Base-by-base conservation (phyloP, 495 filamentous ascomycete genomes). In the Hypoxylon crocopeplum region DNA sequence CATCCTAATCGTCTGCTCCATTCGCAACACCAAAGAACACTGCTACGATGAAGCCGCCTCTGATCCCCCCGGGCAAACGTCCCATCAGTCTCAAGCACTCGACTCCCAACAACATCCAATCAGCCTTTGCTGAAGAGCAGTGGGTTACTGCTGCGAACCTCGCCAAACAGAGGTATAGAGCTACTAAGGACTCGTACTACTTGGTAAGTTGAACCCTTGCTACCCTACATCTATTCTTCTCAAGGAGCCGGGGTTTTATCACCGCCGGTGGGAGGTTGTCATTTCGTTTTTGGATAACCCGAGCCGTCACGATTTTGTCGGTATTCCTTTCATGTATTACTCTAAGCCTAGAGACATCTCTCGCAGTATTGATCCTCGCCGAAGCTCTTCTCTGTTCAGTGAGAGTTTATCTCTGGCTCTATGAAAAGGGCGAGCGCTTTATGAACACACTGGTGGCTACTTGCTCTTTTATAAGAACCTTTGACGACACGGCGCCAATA, bases 101-200 rank as follows among this genome's bases (percentile, higher is more conserved):
- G 34, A 69, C 75, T 4, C 76, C 78, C 42, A 32, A 71, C 19
- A 68, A 70, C 36, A 62, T 81, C 11, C 66, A 73, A 53, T 67
- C 67, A 5, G 72, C 73, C 19, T 81, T 75, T 33, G 62, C 54
- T 17, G 75, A 78, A 16, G 64, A 73, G 30, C 77, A 77, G 58
- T 81, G 77, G 77, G 40, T 38, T n/a, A 47, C 62, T 1, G 73
- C 73, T 32, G 63, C 75, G 5, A 73, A 71, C 22, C 60, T 80
- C 6, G 78, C 78, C 0, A 69, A 73, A 27, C 73, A 76, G 37
- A 68, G 75, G n/a, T 62, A 68, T 30, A 74, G 69, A 44, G 42
- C 60, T 1, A 65, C 72, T n/a, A 78, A 79, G 10, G 78, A 81
- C 29, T 62, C 71, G 0, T 80, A 80, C 42, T 81, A 76, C 40